Evolutionary conservation across 495 filamentous ascomycete genomes (phyloP).

Genomic region (Aspergillus steynii): DNA sequence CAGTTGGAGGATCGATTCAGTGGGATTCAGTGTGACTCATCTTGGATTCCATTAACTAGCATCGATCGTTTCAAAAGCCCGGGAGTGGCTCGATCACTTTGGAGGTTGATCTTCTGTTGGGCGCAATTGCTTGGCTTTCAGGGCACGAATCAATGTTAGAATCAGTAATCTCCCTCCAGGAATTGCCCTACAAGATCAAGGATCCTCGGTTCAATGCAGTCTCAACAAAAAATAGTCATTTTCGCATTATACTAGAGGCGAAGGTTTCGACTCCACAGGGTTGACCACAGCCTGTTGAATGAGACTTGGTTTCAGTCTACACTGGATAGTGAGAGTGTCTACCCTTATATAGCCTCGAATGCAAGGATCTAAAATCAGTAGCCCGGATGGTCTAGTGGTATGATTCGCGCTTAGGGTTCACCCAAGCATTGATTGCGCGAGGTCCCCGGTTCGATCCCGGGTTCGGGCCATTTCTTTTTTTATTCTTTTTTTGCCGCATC

Average conservation of each 20-base stretch:
- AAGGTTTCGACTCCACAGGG: too few species aligned
- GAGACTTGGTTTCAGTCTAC: too few species aligned
- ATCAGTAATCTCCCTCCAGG: too few species aligned
- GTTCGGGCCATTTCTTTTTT: slow-evolving; percentile 1
- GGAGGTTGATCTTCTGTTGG: background rate
- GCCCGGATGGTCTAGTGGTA: slow-evolving; percentile 22
- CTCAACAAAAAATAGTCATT: too few species aligned
- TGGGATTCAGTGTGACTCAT: background rate
- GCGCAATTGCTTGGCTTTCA: background rate
- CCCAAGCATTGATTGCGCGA: slow-evolving; percentile 2
- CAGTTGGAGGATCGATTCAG: background rate
- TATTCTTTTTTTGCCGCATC: too few species aligned
- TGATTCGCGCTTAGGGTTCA: slow-evolving; percentile 18
- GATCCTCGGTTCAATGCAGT: too few species aligned
- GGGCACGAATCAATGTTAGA: too few species aligned
- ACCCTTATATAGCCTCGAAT: too few species aligned
- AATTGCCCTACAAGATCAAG: too few species aligned
- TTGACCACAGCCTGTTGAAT: too few species aligned
- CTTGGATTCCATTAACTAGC: background rate
- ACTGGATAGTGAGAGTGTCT: too few species aligned
- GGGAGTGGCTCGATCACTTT: background rate
- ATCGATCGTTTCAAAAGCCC: background rate
- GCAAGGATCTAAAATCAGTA: background rate
- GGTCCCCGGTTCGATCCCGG: slow-evolving; percentile 11
- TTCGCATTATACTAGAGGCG: too few species aligned